Conservation (phyloP, 208 protist species). For the Histomonas meleagridis region DNA sequence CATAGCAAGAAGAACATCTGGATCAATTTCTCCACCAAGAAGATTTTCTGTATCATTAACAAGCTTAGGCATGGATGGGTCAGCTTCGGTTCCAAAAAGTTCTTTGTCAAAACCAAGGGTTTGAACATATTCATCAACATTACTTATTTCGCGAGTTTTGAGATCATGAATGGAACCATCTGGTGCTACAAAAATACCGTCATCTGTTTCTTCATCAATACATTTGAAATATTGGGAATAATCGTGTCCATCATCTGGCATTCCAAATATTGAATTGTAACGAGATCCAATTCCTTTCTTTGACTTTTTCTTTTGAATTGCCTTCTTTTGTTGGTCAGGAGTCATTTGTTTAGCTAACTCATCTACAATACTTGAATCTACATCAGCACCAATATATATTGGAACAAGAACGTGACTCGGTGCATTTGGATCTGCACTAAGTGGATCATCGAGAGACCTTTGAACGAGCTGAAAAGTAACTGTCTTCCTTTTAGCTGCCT, state of each 20-base stretch:
- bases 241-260: neutral
- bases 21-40: neutral
- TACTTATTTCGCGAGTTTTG: neutral
- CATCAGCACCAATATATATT: neutral
- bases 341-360: neutral
- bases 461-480: neutral
- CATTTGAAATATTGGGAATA: neutral
- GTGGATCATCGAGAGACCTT: neutral
- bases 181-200: conserved; percentile 6
- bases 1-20: neutral
- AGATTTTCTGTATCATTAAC: neutral
- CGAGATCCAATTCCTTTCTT: neutral
- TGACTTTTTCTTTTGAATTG: neutral
- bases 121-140: neutral
- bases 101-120: neutral
- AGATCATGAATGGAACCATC: conserved; percentile 25
- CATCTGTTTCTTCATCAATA: conserved; percentile 7
- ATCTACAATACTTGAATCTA: neutral
- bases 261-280: neutral
- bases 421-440: neutral
- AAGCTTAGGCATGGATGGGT: neutral
- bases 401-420: neutral
- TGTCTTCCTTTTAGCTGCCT: conserved; percentile 9
- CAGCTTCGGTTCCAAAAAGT: neutral
- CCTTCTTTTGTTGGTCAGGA: neutral